phyloP scores from a whole-genome alignment of 2,329 filamentous ascomycete genomes.

The Fusarium setosum region DNA sequence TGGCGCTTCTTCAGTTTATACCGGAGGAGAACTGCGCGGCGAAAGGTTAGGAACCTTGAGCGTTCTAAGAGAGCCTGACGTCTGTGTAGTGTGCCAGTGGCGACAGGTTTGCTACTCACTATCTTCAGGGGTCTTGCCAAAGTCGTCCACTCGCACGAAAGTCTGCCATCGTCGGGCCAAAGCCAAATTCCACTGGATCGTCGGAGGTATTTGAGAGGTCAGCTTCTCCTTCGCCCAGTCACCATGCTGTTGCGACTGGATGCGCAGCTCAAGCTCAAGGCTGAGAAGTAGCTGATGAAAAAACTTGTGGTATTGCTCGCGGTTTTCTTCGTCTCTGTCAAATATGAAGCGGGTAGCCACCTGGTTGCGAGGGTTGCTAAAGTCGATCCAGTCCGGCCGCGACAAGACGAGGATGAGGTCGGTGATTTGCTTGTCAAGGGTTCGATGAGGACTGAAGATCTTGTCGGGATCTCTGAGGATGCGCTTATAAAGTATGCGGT shows the following conservation, averaged over 20 bases:
- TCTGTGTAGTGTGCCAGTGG: background rate
- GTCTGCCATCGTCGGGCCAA: conserved; percentile 80
- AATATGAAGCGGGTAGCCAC: conserved; percentile 80
- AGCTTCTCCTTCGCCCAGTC: conserved; percentile 74
- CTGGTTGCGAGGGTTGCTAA: conserved; percentile 76
- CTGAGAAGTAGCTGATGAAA: conserved; percentile 83
- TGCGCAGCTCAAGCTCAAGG: conserved; percentile 77
- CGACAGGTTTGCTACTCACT: conserved; percentile 48
- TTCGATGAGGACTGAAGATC: conserved; percentile 68
- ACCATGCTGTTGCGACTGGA: conserved; percentile 71
- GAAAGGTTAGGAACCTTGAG: background rate
- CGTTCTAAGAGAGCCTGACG: background rate
- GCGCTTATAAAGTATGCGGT: conserved; percentile 73
- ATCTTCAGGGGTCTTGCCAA: conserved; percentile 63
- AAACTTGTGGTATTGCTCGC: conserved; percentile 71
- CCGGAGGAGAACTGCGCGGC: conserved; percentile 65
- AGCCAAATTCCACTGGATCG: conserved; percentile 78
- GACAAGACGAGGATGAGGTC: conserved; percentile 78
- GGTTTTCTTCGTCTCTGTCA: conserved; percentile 66
- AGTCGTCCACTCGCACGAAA: conserved; percentile 74
- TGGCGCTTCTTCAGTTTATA: conserved; percentile 75
- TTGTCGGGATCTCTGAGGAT: conserved; percentile 77
- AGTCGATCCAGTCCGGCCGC: conserved; percentile 79
- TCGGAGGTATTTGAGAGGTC: conserved; percentile 73
- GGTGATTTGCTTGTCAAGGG: conserved; percentile 77